Evolutionary conservation across 106 monocot genomes (phyloP), one percentile per base, ranked within the genome.

Genomic region (Platanthera guangdongensis): DNA sequence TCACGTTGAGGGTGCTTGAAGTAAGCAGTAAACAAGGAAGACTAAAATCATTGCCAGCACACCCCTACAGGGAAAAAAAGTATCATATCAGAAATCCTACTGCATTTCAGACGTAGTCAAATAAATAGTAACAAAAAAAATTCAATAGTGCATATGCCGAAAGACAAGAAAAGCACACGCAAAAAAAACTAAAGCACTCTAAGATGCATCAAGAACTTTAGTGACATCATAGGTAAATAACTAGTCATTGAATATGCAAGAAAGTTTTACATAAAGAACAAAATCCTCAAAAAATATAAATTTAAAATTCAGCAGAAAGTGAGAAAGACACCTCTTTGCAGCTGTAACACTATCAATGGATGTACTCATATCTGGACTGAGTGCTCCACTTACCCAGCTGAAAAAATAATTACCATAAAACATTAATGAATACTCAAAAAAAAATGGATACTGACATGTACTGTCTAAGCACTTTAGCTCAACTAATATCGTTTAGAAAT

Each of bases 361-460:
- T 47, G 75, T 75, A 19, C 78, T 84, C 77, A 85, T 85, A 78
- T 90, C 90, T 76, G 99, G 94, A 90, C 90, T 80, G 72, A 94
- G 81, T 72, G 85, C 92, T 77, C 96, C 93, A 85, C 96, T 93
- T 73, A 91, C 90, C 93, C 96, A 97, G 72, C 96, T 97, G 81
- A 21, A 50, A 72, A 3, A 70, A 70, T 21, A 22, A 51, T 72
- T 14, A 50, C 4, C 19, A 15, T 2, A n/a, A 51, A 19, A 12
- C 49, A 9, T 72, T 50, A 14, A 50, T 50, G 50, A 51, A 21
- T 9, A 51, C 21, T 72, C 6, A 16, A 6, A 8, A 67, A 67
- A 39, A 30, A 7, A 67, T 67, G 32, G 3, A 67, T 30, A 30
- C 7, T 67, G 30, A 8, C 25, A 67, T 28, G 30, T 25, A 4